Percentiles rank a stretch among this genome's conserved stretches.
Conservation (phyloP, 495 filamentous ascomycete genomes). For the Tuber brumale region DNA sequence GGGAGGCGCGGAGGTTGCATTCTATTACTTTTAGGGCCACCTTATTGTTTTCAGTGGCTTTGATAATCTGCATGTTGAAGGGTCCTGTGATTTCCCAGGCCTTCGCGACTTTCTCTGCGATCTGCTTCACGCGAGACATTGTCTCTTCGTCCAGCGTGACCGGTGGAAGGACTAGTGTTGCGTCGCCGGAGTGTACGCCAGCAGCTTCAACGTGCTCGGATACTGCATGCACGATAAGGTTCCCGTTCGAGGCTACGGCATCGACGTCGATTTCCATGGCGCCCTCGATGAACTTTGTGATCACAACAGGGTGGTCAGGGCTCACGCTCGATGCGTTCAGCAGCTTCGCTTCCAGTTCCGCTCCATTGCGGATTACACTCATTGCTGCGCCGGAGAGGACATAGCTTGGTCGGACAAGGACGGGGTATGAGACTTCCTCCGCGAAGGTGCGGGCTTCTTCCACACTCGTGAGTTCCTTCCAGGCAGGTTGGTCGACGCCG, state of each 20-base stretch:
- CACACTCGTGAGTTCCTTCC: slow-evolving; percentile 93
- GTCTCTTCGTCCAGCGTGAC: slow-evolving; percentile 64
- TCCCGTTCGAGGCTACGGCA: slow-evolving; percentile 78
- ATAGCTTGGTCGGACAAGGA: slow-evolving; percentile 92
- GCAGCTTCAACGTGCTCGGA: slow-evolving; percentile 97
- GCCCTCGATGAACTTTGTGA: slow-evolving; percentile 97
- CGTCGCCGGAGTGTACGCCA: slow-evolving; percentile 96
- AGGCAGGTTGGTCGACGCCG: slow-evolving; percentile 87
- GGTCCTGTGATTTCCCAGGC: slow-evolving; percentile 95
- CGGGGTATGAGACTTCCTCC: slow-evolving; percentile 81
- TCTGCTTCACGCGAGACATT: slow-evolving; percentile 83
- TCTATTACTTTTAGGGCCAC: slow-evolving; percentile 92
- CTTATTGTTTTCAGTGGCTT: slow-evolving; percentile 65
- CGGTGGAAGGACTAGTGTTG: slow-evolving; percentile 90
- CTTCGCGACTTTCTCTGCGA: slow-evolving; percentile 91
- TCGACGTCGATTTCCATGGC: slow-evolving; percentile 98
- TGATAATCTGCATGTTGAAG: slow-evolving; percentile 99
- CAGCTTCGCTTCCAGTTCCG: slow-evolving; percentile 84
- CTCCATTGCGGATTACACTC: slow-evolving; percentile 94
- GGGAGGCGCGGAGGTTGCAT: slow-evolving; percentile 95
- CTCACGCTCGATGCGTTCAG: slow-evolving; percentile 85
- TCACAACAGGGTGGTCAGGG: slow-evolving; percentile 96
- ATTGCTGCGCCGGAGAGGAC: slow-evolving; percentile 96
- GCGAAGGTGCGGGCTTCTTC: slow-evolving; percentile 82
- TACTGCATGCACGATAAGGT: slow-evolving; percentile 85